Percentiles rank a stretch among this genome's conserved stretches.
Conservation (phyloP, 306 rosid species). For the Gleditsia sinensis region DNA sequence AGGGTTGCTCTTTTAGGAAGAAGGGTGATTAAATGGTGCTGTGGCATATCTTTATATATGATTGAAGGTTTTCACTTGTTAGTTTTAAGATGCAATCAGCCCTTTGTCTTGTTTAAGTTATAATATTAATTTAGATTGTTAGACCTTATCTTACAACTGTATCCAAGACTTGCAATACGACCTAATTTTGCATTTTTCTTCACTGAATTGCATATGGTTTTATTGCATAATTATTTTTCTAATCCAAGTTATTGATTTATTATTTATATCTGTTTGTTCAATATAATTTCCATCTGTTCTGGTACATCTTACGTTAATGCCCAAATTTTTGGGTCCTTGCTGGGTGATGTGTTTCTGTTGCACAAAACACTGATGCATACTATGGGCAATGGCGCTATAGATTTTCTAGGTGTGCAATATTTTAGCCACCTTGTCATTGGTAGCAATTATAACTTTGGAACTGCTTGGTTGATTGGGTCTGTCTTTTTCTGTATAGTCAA, state of each 20-base stretch:
- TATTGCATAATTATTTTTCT: not conserved
- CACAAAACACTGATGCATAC: not conserved
- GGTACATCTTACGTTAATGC: not conserved
- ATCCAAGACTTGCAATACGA: not conserved
- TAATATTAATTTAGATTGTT: not conserved
- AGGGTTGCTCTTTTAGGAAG: constrained; percentile 40
- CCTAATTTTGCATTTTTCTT: not conserved
- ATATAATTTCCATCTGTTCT: not conserved
- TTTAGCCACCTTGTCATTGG: not conserved
- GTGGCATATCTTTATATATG: not conserved
- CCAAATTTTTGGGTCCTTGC: not conserved
- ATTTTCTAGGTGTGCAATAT: too few species aligned
- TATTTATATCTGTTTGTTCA: not conserved
- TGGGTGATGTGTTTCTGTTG: not conserved
- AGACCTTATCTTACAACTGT: not conserved
- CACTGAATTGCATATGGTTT: not conserved
- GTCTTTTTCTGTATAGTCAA: not conserved
- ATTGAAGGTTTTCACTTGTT: not conserved
- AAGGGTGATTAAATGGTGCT: constrained; percentile 29
- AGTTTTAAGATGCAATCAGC: not conserved
- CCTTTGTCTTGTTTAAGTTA: not conserved
- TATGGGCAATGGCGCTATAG: not conserved
- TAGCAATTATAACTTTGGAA: not conserved
- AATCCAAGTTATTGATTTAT: not conserved
- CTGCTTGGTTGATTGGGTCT: not conserved